Conservation (phyloP, 257 asterid species). For the Nicotiana paniculata region DNA sequence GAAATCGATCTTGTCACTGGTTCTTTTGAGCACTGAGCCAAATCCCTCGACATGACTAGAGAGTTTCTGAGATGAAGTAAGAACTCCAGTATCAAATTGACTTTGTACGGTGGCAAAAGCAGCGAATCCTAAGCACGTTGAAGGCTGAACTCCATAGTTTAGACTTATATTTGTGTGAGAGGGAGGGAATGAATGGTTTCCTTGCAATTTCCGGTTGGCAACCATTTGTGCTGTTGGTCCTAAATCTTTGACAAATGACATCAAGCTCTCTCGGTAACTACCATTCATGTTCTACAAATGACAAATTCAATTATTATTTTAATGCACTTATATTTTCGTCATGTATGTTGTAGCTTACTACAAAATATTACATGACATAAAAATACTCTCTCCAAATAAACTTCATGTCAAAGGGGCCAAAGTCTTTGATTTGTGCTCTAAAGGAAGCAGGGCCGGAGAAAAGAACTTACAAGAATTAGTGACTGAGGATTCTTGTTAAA, state of each 20-base stretch:
- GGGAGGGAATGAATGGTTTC: slow-evolving; percentile 7
- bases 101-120: slow-evolving; percentile 8
- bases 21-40: slow-evolving; percentile 16
- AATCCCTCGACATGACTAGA: slow-evolving; percentile 8
- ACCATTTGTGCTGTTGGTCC: slow-evolving; percentile 63
- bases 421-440: not conserved
- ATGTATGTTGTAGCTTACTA: not conserved
- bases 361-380: not conserved
- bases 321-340: not conserved
- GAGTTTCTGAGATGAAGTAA: not conserved
- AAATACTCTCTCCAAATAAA: not conserved
- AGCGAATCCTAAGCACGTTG: slow-evolving; percentile 8
- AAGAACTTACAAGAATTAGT: slow-evolving; percentile 35
- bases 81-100: slow-evolving; percentile 17
- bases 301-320: not conserved
- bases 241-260: slow-evolving; percentile 47
- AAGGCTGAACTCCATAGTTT: not conserved
- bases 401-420: not conserved
- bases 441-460: not conserved
- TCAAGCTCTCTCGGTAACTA: slow-evolving; percentile 55
- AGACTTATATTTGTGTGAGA: not conserved
- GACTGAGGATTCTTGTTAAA: slow-evolving; percentile 9
- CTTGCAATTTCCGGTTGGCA: slow-evolving; percentile 45
- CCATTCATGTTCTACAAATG: slow-evolving; percentile 26
- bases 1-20: slow-evolving; percentile 14